Percentiles rank a stretch among this genome's conserved stretches.
phyloP scores from a whole-genome alignment of 805 yeast species.

The Metschnikowia rubicola region DNA sequence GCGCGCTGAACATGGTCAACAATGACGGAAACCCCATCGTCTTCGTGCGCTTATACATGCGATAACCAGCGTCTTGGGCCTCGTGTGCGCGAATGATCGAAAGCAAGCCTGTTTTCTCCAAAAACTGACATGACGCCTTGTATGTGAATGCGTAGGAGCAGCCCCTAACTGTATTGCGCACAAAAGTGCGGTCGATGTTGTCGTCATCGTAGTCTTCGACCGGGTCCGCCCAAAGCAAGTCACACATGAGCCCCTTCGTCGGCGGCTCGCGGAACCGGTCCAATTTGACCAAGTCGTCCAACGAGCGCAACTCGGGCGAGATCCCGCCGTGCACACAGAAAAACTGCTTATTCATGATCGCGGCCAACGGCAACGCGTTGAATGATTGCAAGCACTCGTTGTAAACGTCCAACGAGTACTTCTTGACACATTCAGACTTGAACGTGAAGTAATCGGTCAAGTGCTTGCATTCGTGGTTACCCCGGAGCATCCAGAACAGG shows the following conservation, averaged over 20 bases:
- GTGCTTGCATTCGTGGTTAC: constrained; percentile 94
- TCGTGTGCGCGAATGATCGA: constrained; percentile 95
- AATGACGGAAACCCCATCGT: constrained; percentile 86
- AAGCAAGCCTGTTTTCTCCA: constrained; percentile 71
- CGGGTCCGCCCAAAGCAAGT: constrained; percentile 95
- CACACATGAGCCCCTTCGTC: constrained; percentile 90
- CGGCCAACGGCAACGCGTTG: constrained; percentile 86
- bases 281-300: constrained; percentile 64
- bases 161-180: constrained; percentile 76
- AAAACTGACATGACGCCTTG: constrained; percentile 73
- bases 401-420: constrained; percentile 64
- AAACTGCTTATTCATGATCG: constrained; percentile 88
- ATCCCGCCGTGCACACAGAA: constrained; percentile 97
- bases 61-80: constrained; percentile 95
- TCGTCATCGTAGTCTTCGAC: constrained; percentile 76
- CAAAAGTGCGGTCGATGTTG: constrained; percentile 44
- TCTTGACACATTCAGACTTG: constrained; percentile 84
- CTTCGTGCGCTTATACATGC: constrained; percentile 85
- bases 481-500: constrained; percentile 78
- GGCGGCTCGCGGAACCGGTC: constrained; percentile 92
- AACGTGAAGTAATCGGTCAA: constrained; percentile 92
- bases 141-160: constrained; percentile 90
- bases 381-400: constrained; percentile 74
- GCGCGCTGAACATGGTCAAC: constrained; percentile 91
- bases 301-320: constrained; percentile 73